Base-by-base conservation (phyloP, 116 monocot genomes). In the Papilionanthe hybrid region DNA sequence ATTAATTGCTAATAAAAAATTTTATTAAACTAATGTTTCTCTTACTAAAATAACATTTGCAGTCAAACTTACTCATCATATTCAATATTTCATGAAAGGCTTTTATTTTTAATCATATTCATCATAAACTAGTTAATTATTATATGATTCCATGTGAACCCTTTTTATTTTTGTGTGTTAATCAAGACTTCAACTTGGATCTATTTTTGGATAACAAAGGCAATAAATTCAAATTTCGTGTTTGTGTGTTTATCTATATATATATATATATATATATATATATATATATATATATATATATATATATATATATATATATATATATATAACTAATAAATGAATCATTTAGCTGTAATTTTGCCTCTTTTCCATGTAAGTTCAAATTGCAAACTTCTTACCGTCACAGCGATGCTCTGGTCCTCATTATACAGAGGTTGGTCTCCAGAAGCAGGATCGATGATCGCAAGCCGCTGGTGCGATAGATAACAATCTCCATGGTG, bases 371-470 rank as follows among this genome's bases (percentile, higher is more conserved):
- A 11, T 29, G 29, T 28, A 67, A 29, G 7, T 28, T 67, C 67
- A 67, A 2, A 12, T 67, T 72, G 5, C 5, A 32, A 53, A 10
- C n/a, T 72, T 72, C 42, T 74, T 88, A 88, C 86, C 84, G 89
- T 86, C 28, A 89, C 89, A 47, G 79, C 72, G 28, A 89, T 79
- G 42, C 63, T 79, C 57, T 86, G 75, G 77, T 89, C 89, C 73
- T 89, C 86, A 37, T 89, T 89, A 19, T 79, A 89, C 0, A 89
- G 84, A 42, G 89, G 89, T 29, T 89, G 86, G 55, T 89, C 89
- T 42, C 86, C 89, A 22, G 89, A 86, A 29, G 88, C 83, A 75
- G 88, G 88, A 81, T 88, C 88, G 41, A 88, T 83, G 28, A 88
- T 88, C 17, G 89, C 89, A 41, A 86, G 86, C 42, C 86, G 78